A percentile compares a stretch with the other conserved stretches of the same genome.
Evolutionary conservation across 805 yeast species (phyloP).

Genomic region (Ogataea trehaloabstinens): DNA sequence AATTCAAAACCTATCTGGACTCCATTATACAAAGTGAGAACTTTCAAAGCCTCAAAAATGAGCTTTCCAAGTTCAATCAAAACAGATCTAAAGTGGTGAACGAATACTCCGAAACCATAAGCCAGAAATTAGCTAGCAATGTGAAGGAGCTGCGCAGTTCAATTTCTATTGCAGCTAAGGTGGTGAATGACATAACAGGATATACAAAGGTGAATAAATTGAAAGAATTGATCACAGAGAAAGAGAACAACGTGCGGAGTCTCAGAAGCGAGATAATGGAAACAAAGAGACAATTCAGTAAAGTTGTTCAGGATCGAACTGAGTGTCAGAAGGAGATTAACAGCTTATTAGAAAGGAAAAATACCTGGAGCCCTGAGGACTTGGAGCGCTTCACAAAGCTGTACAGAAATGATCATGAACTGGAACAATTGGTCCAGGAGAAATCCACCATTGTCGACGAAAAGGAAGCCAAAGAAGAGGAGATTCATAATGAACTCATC

Average conservation of each 20-base stretch:
- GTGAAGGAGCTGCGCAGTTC: constrained; percentile 57
- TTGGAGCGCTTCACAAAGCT: constrained; percentile 80
- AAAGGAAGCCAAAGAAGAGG: constrained; percentile 65
- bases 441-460: constrained; percentile 47
- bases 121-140: constrained; percentile 45
- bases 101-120: constrained; percentile 37
- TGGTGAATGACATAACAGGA: constrained; percentile 90
- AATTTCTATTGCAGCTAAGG: constrained; percentile 56
- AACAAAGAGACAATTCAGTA: constrained; percentile 51
- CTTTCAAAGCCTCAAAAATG: constrained; percentile 31
- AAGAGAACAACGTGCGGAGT: constrained; percentile 50
- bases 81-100: constrained; percentile 19
- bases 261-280: constrained; percentile 47
- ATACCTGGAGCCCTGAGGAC: constrained; percentile 76
- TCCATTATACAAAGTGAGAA: constrained; percentile 32
- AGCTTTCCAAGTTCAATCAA: constrained; percentile 28
- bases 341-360: constrained; percentile 81
- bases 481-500: constrained; percentile 63
- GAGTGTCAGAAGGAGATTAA: constrained; percentile 81
- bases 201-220: constrained; percentile 76
- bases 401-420: constrained; percentile 76
- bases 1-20: constrained; percentile 20
- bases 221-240: constrained; percentile 54
- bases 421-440: constrained; percentile 57
- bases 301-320: constrained; percentile 63